Percentiles rank a stretch among this genome's conserved stretches.
phyloP scores from a whole-genome alignment of 1,284 basidiomycete species.

The Apiotrichum domesticum region DNA sequence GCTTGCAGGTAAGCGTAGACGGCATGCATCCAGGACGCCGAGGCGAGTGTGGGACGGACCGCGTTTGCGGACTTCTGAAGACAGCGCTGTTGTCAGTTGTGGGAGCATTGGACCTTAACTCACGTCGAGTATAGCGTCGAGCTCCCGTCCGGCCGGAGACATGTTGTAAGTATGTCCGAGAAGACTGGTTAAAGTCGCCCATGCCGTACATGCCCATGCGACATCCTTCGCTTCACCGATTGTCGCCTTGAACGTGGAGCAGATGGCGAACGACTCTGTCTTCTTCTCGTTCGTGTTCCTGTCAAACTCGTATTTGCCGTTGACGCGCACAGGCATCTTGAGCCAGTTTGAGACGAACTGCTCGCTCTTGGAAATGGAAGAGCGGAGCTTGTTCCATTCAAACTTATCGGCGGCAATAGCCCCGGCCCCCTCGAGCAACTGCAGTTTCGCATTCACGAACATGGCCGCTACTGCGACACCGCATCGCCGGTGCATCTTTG shows the following conservation, averaged over 20 bases:
- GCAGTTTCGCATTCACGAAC: conserved; percentile 29
- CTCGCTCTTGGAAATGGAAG: conserved; percentile 23
- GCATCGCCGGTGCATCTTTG: not conserved
- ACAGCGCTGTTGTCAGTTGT: conserved; percentile 26
- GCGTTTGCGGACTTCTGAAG: conserved; percentile 30
- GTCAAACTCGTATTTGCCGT: not conserved
- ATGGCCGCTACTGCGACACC: conserved; percentile 13
- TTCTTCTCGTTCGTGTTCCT: conserved; percentile 26
- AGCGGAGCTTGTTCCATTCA: conserved; percentile 21
- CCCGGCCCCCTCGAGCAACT: conserved; percentile 17
- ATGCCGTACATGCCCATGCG: conserved; percentile 43
- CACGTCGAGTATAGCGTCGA: conserved; percentile 45
- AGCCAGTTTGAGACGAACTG: conserved; percentile 26
- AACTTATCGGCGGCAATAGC: conserved; percentile 5
- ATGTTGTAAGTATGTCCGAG: conserved; percentile 39
- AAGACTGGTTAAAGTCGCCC: conserved; percentile 39
- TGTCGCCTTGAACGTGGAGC: conserved; percentile 28
- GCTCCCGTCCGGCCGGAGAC: conserved; percentile 22
- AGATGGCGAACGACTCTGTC: conserved; percentile 32
- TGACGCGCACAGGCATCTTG: conserved; percentile 1
- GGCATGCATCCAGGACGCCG: conserved; percentile 44
- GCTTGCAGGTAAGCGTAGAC: conserved; percentile 41
- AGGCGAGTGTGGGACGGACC: conserved; percentile 29
- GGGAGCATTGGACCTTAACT: conserved; percentile 13
- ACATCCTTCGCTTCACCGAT: conserved; percentile 27